Conservation (phyloP, 2,329 filamentous ascomycete species). For the Beauveria caledonica region DNA sequence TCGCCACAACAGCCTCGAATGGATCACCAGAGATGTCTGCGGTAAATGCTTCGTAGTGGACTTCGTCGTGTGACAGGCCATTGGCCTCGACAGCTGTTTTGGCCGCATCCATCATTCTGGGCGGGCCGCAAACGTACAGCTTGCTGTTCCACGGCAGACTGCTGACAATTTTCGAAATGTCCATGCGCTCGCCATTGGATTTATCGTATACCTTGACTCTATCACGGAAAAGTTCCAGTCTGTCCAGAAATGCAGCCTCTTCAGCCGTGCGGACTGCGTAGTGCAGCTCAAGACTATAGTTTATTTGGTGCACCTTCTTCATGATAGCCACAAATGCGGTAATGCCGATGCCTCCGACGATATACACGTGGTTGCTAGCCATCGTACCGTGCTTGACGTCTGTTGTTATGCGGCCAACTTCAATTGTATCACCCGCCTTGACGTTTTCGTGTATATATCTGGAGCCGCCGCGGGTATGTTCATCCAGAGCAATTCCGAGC, state of each 20-base stretch:
- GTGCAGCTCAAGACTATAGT: slow-evolving; percentile 47
- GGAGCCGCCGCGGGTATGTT: slow-evolving; percentile 51
- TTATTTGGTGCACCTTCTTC: slow-evolving; percentile 31
- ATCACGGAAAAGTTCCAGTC: slow-evolving; percentile 33
- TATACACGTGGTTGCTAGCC: slow-evolving; percentile 52
- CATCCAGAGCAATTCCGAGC: slow-evolving; percentile 50
- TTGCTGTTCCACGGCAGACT: slow-evolving; percentile 44
- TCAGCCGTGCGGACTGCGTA: slow-evolving; percentile 45
- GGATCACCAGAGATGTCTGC: slow-evolving; percentile 47
- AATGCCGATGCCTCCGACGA: slow-evolving; percentile 57
- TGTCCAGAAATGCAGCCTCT: slow-evolving; percentile 48
- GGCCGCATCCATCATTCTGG: slow-evolving; percentile 47
- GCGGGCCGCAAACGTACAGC: slow-evolving; percentile 54
- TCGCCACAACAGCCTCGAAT: slow-evolving; percentile 47
- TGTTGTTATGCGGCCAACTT: slow-evolving; percentile 41
- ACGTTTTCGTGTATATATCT: slow-evolving; percentile 44
- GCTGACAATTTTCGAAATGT: slow-evolving; percentile 42
- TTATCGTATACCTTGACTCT: slow-evolving; percentile 45
- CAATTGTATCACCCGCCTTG: slow-evolving; percentile 39
- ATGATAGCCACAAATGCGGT: slow-evolving; percentile 53
- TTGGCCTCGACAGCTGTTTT: slow-evolving; percentile 29
- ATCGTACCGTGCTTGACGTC: slow-evolving; percentile 37
- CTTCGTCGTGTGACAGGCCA: slow-evolving; percentile 38
- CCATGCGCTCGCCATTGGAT: slow-evolving; percentile 41
- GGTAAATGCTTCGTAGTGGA: slow-evolving; percentile 54